Base-by-base conservation (phyloP, 2,329 filamentous ascomycete genomes). In the Fusarium sp. region DNA sequence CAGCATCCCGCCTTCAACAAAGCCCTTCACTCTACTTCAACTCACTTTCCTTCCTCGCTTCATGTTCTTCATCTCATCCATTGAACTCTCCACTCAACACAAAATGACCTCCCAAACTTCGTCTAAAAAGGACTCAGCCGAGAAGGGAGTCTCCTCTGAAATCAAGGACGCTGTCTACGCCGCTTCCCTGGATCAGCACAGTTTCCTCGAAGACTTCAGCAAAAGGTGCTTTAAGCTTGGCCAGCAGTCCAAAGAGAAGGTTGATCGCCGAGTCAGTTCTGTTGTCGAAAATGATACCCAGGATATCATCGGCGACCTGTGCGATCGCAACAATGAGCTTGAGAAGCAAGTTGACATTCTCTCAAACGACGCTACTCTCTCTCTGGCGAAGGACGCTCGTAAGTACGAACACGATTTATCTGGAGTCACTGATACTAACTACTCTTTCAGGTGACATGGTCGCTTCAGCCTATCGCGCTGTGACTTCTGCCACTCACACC, bases 351-450 rank as follows among this genome's bases (percentile, higher is more conserved):
- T 29, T 15, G n/a, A 35, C 2, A n/a, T 12, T 3, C 4, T 8
- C 0, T 1, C 18, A 0, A 4, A 18, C 5, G 8, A 12, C n/a
- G 12, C 16, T 0, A 13, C 15, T 0, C 37, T 57, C 2, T 10
- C 21, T 4, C 28, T 55, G 6, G 47, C 38, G 2, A 43, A 8
- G 2, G 11, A 54, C 0, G 5, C 39, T 3, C 23, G 47, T 57
- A 20, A 43, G 47, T 23, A 15, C 6, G 11, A 4, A 23, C 1
- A 6, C 0, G 10, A 18, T 6, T 16, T 8, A 4, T n/a, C 6
- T 3, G 3, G 4, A 3, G n/a, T n/a, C n/a, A n/a, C 18, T 4
- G 16, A 16, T 0, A 5, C 11, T 57, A 18, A 52, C 5, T 3
- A 16, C 1, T 10, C 1, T 0, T 8, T 21, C 3, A 57, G 43